phyloP scores from a whole-genome alignment of 2,329 filamentous ascomycete genomes.

The Canariomyces notabilis region DNA sequence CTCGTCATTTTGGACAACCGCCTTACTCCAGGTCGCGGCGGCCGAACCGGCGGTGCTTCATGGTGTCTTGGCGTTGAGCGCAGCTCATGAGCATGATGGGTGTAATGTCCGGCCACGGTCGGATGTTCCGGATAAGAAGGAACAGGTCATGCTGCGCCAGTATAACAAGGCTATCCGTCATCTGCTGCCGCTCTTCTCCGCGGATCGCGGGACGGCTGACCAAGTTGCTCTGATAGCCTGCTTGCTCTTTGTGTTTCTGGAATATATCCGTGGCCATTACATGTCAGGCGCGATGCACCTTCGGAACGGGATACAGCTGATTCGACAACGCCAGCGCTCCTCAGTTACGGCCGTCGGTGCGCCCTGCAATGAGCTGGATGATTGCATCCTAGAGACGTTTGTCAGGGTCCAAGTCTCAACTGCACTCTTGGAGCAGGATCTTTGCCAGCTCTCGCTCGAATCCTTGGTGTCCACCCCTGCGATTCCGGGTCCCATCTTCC shows the following conservation, averaged over 20 bases:
- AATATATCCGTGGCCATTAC: slow-evolving; percentile 35
- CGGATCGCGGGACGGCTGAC: too few species aligned
- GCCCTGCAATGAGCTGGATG: too few species aligned
- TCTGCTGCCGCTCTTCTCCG: slow-evolving; percentile 29
- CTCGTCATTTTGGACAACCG: slow-evolving; percentile 35
- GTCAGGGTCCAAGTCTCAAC: too few species aligned
- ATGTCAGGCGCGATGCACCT: slow-evolving; percentile 36
- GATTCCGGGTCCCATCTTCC: too few species aligned
- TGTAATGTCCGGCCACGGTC: neutral
- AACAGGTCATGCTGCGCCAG: slow-evolving; percentile 28
- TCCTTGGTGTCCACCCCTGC: too few species aligned
- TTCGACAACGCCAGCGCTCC: too few species aligned
- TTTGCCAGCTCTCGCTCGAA: too few species aligned
- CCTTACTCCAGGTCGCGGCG: slow-evolving; percentile 34
- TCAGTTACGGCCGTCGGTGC: too few species aligned
- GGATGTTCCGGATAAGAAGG: slow-evolving; percentile 7
- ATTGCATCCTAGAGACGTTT: slow-evolving; percentile 42
- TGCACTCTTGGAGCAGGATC: too few species aligned
- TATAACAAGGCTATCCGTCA: slow-evolving; percentile 36
- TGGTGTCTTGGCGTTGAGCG: slow-evolving; percentile 35
- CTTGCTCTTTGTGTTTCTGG: slow-evolving; percentile 33
- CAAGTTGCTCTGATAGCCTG: slow-evolving; percentile 38
- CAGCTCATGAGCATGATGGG: slow-evolving; percentile 29
- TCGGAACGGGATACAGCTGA: slow-evolving; percentile 39
- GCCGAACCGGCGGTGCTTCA: slow-evolving; percentile 38